These are phyloP conservation scores for Pichia cabralensis DNA, from an alignment of 805 yeast species.

Conservation along the genomic window DNA sequence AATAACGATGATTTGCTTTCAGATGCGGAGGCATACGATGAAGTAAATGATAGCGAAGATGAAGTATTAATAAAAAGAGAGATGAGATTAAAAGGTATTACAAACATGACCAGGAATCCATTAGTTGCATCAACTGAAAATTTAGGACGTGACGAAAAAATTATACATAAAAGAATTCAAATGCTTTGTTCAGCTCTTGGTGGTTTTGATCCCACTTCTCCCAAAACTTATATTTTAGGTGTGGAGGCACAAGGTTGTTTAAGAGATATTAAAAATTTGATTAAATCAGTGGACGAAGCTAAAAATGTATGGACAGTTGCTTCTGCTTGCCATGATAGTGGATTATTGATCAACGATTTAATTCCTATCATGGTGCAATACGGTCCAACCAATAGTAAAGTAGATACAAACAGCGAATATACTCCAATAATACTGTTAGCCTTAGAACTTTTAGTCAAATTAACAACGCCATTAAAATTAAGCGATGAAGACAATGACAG, in stretches of 20 bases:
- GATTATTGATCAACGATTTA: slow-evolving; percentile 63
- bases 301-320: slow-evolving; percentile 71
- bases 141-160: slow-evolving; percentile 18
- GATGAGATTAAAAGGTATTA: slow-evolving; percentile 1
- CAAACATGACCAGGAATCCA: slow-evolving; percentile 6
- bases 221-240: slow-evolving; percentile 57
- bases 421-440: slow-evolving; percentile 55
- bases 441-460: slow-evolving; percentile 68
- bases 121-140: neutral
- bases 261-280: slow-evolving; percentile 83
- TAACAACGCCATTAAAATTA: slow-evolving; percentile 81
- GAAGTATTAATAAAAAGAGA: slow-evolving; percentile 3
- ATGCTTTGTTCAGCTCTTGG: slow-evolving; percentile 84
- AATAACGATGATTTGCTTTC: slow-evolving; percentile 4
- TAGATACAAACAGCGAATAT: slow-evolving; percentile 24
- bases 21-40: slow-evolving; percentile 4
- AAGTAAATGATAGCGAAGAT: slow-evolving; percentile 1
- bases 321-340: slow-evolving; percentile 73
- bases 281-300: slow-evolving; percentile 70
- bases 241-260: slow-evolving; percentile 82
- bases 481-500: slow-evolving; percentile 43
- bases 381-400: slow-evolving; percentile 6
- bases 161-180: slow-evolving; percentile 63
- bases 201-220: slow-evolving; percentile 60
- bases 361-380: slow-evolving; percentile 58